These are phyloP conservation scores for Populus hybrid DNA, from an alignment of 441 rosid species.

Conservation along the genomic window DNA sequence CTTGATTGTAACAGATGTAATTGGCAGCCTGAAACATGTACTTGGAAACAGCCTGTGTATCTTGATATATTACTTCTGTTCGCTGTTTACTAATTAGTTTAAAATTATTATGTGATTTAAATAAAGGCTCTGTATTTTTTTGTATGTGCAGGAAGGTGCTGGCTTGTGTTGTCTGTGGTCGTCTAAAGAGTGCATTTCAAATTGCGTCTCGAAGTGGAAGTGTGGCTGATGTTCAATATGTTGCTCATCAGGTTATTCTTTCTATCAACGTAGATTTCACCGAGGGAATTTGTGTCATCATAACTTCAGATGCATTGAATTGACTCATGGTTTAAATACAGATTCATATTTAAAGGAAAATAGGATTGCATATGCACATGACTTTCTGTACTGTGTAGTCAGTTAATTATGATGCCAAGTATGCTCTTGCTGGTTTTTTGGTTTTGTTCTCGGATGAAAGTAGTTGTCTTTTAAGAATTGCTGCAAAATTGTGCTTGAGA, in stretches of 20 bases:
- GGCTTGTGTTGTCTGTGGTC: slow-evolving; percentile 97
- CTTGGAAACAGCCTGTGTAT: neutral
- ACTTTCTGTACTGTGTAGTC: neutral
- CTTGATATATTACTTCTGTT: neutral
- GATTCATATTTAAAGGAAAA: neutral
- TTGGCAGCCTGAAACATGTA: neutral
- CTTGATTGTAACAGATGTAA: neutral
- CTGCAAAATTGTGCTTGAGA: neutral
- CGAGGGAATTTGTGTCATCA: neutral
- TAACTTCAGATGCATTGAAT: neutral
- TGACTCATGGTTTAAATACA: neutral
- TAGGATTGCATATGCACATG: neutral
- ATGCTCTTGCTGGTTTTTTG: neutral
- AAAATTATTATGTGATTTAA: neutral
- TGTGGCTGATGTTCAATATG: slow-evolving; percentile 97
- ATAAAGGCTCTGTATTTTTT: neutral
- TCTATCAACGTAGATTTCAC: slow-evolving; percentile 6
- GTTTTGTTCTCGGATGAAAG: neutral
- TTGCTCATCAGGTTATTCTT: slow-evolving; percentile 82
- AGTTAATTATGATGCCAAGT: neutral
- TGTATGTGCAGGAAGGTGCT: slow-evolving; percentile 79
- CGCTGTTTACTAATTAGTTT: neutral
- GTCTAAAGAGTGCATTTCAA: slow-evolving; percentile 95
- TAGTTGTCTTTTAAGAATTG: neutral
- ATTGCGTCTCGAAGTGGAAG: slow-evolving; percentile 95